phyloP scores from a whole-genome alignment of 352 stramenopile species.

The Phytophthora rubi region DNA sequence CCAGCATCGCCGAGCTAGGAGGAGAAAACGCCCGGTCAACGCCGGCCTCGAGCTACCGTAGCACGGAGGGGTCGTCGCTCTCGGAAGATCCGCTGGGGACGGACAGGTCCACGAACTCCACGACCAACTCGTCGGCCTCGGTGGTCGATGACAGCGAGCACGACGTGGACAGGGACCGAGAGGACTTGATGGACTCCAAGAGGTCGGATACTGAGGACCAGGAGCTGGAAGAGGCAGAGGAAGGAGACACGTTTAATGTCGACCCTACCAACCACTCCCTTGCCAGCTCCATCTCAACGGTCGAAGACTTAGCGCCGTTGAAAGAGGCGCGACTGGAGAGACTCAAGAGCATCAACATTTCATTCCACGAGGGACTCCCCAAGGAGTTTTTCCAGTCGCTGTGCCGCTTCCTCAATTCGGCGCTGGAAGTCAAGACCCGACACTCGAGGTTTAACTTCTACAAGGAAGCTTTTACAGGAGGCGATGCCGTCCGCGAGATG shows the following conservation, averaged over 20 bases:
- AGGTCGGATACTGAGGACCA: constrained; percentile 26
- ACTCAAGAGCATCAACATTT: constrained; percentile 78
- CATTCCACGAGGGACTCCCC: constrained; percentile 81
- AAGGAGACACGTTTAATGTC: constrained; percentile 48
- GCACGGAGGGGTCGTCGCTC: constrained; percentile 51
- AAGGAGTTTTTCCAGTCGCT: constrained; percentile 83
- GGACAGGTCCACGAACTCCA: constrained; percentile 58
- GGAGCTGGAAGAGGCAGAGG: constrained; percentile 28
- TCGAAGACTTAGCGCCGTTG: constrained; percentile 59
- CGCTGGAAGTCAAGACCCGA: constrained; percentile 81
- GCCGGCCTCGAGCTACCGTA: constrained; percentile 61
- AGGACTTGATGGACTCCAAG: constrained; percentile 16
- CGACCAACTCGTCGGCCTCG: constrained; percentile 50
- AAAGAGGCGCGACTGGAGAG: constrained; percentile 77
- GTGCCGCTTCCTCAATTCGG: constrained; percentile 73
- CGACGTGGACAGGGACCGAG: constrained; percentile 44
- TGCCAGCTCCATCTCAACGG: constrained; percentile 51
- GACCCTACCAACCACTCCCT: constrained; percentile 37
- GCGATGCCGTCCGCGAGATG: constrained; percentile 78
- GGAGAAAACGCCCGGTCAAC: constrained; percentile 32
- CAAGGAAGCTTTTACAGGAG: constrained; percentile 86
- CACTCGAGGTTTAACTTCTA: constrained; percentile 89
- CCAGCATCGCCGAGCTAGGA: constrained; percentile 38
- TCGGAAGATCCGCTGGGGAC: constrained; percentile 40
- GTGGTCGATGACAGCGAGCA: constrained; percentile 48